Base-by-base conservation (phyloP, 768 basidiomycete genomes). In the Boletales sp. region DNA sequence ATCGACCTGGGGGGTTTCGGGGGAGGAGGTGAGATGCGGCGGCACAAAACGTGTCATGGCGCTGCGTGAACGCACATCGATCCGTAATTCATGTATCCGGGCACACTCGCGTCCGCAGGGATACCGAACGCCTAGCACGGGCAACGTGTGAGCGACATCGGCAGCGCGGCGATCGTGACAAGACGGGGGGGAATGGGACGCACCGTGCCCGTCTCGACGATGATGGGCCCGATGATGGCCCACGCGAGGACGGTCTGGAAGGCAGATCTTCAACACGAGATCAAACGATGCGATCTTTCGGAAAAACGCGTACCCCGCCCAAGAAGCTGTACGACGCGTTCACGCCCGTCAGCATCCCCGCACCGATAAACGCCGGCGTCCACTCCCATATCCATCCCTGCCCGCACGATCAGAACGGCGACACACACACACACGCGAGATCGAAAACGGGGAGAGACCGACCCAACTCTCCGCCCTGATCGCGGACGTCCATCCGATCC, bases 401-500 rank as follows among this genome's bases (percentile, higher is more conserved):
- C 25, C 21, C 25, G 25, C 25, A 28, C 25, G 6, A 28, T 6
- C 3, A 25, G 25, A 28, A 4, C 7, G 25, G 25, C 5, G 4
- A 28, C 25, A 28, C 25, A 28, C 5, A 28, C 25, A 28, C 25
- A 28, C 4, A 21, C 4, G 21, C 21, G 6, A 28, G 25, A 28
- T 25, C 21, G 21, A 25, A 55, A 49, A n/a, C n/a, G 21, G 21
- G 43, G n/a, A 11, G 2, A 35, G n/a, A 57, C 76, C 17, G 53
- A 79, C 79, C 78, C 81, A 83, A 21, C 81, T 81, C 45, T 83
- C 83, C 44, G 81, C 65, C 13, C 68, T 68, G 54, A 84, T 83
- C 61, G 82, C 81, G 55, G 74, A 73, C 10, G 74, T 78, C 70
- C 79, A 82, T n/a, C 80, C 82, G 21, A 82, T 56, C 38, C 78